phyloP scores from a whole-genome alignment of 176 grass and related monocot genomes.

The Dendrocalamus sinicus region DNA sequence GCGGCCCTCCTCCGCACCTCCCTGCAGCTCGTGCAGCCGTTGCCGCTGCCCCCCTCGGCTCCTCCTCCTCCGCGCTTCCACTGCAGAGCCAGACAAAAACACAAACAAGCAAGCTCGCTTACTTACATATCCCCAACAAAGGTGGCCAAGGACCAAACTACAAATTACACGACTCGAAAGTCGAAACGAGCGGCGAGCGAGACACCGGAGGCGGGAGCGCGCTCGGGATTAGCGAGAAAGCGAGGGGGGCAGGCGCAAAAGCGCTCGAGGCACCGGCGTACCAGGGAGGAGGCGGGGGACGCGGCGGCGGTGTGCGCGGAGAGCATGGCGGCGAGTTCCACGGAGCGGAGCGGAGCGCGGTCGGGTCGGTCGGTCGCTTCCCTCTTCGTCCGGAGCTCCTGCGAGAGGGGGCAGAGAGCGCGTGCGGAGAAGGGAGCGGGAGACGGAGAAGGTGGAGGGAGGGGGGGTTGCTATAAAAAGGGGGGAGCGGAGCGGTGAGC shows the following conservation, averaged over 20 bases:
- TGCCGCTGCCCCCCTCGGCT: constrained; percentile 37
- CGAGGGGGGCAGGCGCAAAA: not conserved
- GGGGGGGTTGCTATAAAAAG: constrained; percentile 34
- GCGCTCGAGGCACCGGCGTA: not conserved
- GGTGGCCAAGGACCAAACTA: not conserved
- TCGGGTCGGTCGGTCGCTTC: not conserved
- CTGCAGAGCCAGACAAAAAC: constrained; percentile 24
- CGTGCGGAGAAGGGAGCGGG: not conserved
- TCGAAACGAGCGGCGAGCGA: not conserved
- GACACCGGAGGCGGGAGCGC: not conserved
- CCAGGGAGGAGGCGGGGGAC: constrained; percentile 35
- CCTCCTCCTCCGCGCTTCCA: constrained; percentile 50
- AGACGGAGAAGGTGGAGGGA: not conserved
- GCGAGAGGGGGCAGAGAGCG: not conserved
- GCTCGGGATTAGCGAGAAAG: not conserved
- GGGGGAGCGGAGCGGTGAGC: not conserved
- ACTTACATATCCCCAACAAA: not conserved
- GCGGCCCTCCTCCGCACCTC: constrained; percentile 48
- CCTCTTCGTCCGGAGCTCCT: constrained; percentile 3
- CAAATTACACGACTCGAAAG: not conserved
- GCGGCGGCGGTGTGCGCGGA: constrained; percentile 37
- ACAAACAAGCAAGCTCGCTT: not conserved
- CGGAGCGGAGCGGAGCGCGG: constrained; percentile 1
- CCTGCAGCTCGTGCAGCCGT: constrained; percentile 45
- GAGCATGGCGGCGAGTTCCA: constrained; percentile 49